Evolutionary conservation across 176 grass and related monocot species (phyloP).

Genomic region (Lolium rigidum): DNA sequence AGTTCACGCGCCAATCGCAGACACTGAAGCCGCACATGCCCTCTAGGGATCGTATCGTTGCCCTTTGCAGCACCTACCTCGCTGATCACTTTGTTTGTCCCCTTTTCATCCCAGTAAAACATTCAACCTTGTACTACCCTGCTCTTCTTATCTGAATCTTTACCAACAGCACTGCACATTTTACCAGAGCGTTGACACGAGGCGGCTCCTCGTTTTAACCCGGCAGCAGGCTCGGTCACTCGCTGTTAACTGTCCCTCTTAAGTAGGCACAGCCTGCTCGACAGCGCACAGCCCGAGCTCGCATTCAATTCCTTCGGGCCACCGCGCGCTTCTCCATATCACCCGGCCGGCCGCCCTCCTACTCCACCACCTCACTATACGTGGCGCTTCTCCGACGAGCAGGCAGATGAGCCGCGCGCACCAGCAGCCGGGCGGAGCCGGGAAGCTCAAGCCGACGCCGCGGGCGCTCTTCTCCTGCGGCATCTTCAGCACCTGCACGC

Average conservation of each 20-base stretch:
- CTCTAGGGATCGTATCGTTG: conserved; percentile 15
- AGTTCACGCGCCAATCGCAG: not conserved
- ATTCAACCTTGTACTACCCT: not conserved
- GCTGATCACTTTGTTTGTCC: conserved; percentile 36
- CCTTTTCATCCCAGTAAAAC: conserved; percentile 44
- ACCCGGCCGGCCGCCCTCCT: not conserved
- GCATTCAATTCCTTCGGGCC: conserved; percentile 43
- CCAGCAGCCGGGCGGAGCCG: conserved; percentile 25
- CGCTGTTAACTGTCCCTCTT: conserved; percentile 2
- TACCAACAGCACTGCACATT: not conserved
- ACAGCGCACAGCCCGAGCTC: conserved; percentile 28
- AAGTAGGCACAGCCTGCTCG: conserved; percentile 5
- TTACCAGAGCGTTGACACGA: not conserved
- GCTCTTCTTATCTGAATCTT: not conserved
- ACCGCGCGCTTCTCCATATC: conserved; percentile 35
- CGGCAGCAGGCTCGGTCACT: not conserved
- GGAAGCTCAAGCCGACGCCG: conserved; percentile 69
- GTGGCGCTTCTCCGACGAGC: not conserved
- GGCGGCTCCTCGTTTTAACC: not conserved
- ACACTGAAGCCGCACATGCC: conserved; percentile 29
- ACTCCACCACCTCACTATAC: not conserved
- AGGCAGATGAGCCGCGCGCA: conserved; percentile 52
- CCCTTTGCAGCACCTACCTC: conserved; percentile 36
- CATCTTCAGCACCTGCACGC: conserved; percentile 87
- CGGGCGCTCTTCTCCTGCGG: conserved; percentile 79